A percentile compares a stretch with the other conserved stretches of the same genome.
Evolutionary conservation across 2,329 filamentous ascomycete genomes (phyloP).

Genomic region (Trichoderma semiorbis): DNA sequence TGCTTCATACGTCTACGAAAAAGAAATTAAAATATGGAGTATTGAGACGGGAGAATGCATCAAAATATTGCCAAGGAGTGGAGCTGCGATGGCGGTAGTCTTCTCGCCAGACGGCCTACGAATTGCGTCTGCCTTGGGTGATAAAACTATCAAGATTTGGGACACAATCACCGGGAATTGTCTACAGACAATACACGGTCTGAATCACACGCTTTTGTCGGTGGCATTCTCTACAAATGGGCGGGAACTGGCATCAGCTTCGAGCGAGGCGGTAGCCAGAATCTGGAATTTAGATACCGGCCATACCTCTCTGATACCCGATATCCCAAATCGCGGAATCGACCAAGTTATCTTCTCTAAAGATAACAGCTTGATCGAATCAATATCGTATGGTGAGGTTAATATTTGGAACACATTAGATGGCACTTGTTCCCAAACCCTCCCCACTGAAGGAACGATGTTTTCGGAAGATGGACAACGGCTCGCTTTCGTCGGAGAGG

Average conservation of each 20-base stretch:
- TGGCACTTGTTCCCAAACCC: conserved; percentile 19
- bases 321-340: neutral
- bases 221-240: neutral
- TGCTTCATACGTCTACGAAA: neutral
- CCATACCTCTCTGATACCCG: neutral
- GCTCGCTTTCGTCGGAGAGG: neutral
- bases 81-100: neutral
- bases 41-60: neutral
- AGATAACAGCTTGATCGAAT: neutral
- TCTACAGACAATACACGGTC: neutral
- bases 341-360: neutral
- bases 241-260: neutral
- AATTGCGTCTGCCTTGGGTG: neutral
- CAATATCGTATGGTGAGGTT: neutral
- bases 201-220: neutral
- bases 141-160: neutral
- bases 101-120: neutral
- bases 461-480: neutral
- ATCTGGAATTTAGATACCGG: neutral
- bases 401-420: neutral
- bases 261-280: neutral
- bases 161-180: neutral
- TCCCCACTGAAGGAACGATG: too few relatives aligned
- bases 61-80: neutral
- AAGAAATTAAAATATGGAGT: neutral